Base-by-base conservation (phyloP, 176 grass and related monocot genomes). In the Aegilops tauschii region DNA sequence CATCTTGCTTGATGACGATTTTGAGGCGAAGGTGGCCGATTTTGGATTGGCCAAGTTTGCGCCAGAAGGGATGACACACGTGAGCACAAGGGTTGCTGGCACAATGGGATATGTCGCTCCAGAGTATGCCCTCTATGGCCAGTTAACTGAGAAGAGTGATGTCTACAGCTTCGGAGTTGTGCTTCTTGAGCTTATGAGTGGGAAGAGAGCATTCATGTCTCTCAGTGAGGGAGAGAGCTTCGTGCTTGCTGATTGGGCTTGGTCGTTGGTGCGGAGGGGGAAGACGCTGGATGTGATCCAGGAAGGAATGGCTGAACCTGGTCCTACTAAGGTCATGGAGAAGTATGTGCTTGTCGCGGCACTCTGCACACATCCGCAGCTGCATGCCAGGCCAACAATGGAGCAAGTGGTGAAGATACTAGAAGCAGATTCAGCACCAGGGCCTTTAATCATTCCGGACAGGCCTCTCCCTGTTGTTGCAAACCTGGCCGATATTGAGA, bases 131-230 rank as follows among this genome's bases (percentile, higher is more conserved):
- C 79, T 98, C 44, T 98, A 96, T 37, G 97, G 97, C 32, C 94
- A 98, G 73, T 88, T 98, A 87, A 96, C 97, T 4, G 97, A 98
- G 61, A 98, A 98, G 87, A 98, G 90, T 4, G 97, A 98, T 84
- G 94, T 98, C 3, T 98, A 86, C 70, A 96, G 97, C 77, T 98
- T 91, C 0, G 94, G 97, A 50, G 90, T 98, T 0, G 92, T 98
- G 50, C 94, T 98, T 78, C 92, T 98, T 54, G 97, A 98, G 88
- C 89, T 98, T 68, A 28, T 98, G 54, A 98, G 97, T 71, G 92
- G 97, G 78, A 96, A 85, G 88, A 96, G 83, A 68, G 92, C 92
- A 4, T 92, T 98, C 54, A 82, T 96, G 40, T 91, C 92, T n/a
- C 87, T 94, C 7, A 65, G 90, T 5, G 97, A 96, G 35, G 97